A percentile compares a stretch with the other conserved stretches of the same genome.
Conservation (phyloP, 345 rosid genomes). For the Gynandropsis gynandra region DNA sequence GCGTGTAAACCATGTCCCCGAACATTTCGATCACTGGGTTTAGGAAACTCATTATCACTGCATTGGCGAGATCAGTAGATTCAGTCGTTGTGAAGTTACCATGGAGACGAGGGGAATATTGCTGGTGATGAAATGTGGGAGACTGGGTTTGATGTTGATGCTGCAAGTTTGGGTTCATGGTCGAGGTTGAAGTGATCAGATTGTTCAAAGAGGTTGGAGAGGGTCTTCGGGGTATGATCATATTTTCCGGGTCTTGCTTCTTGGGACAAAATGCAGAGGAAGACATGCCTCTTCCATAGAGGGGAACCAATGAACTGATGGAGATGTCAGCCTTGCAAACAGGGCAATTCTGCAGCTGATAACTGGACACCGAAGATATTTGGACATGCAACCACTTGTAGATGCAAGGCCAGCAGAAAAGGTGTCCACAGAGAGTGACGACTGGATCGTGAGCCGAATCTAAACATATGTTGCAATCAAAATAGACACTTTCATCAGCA, state of each 20-base stretch:
- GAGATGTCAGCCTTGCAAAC: conserved; percentile 73
- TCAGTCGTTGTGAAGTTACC: conserved; percentile 33
- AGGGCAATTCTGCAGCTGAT: conserved; percentile 55
- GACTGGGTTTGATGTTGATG: conserved; percentile 18
- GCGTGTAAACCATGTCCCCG: conserved; percentile 47
- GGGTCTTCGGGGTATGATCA: conserved; percentile 59
- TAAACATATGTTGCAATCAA: conserved; percentile 76
- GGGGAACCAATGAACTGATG: conserved; percentile 65
- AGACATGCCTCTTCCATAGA: conserved; percentile 69
- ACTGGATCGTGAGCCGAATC: conserved; percentile 67
- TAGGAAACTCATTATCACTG: conserved; percentile 34
- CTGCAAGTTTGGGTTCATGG: conserved; percentile 18
- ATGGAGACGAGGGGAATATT: conserved; percentile 13
- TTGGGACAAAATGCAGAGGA: conserved; percentile 32
- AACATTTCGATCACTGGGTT: conserved; percentile 53
- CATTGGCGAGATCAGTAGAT: conserved; percentile 36
- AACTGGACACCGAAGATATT: conserved; percentile 34
- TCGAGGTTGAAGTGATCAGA: conserved; percentile 12
- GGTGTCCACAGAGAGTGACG: conserved; percentile 79
- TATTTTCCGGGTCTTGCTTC: conserved; percentile 21
- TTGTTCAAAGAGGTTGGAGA: conserved; percentile 23
- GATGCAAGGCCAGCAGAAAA: conserved; percentile 63
- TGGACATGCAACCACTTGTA: conserved; percentile 26
- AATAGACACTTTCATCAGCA: conserved; percentile 35
- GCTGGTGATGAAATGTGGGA: neutral